Base-by-base conservation (phyloP, 805 yeast genomes). In the Kluyveromyces starmeri region DNA sequence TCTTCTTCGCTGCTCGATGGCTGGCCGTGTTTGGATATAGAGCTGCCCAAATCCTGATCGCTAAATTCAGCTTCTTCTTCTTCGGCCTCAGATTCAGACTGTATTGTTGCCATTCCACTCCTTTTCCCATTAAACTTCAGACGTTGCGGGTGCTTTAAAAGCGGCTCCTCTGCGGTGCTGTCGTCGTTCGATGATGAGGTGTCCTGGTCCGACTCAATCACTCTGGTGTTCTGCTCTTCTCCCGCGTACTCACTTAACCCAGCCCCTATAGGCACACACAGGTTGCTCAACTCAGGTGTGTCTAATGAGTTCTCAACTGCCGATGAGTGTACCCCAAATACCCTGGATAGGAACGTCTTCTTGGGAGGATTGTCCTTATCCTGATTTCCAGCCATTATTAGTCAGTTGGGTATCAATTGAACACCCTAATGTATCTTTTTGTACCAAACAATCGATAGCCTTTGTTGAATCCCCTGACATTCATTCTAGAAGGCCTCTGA, bases 151-250 rank as follows among this genome's bases (percentile, higher is more conserved):
- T 34, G 31, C 9, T 24, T 20, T 12, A 27, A 18, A 5, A 33
- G 30, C 9, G 16, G 34, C 11, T 34, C 44, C 9, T 20, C 36
- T 16, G 19, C 39, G n/a, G 14, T 32, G 18, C 20, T 28, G 3
- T 43, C 51, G 16, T 50, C 56, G 10, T 47, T 58, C 2, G 47
- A 50, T 10, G 59, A 44, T 16, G 53, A 45, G 2, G 52, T 40
- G 3, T 47, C 61, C 20, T 51, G 61, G 34, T 57, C 62, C 3
- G 62, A 57, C 34, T 57, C 60, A 16, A 59, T 57, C 9, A 55
- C 39, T 20, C 28, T 28, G 3, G 36, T 20, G 10, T 23, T 23
- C 16, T 26, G 32, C 10, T 32, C 37, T 11, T 27, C 37, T 12
- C 35, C 35, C 10, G 11, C 30, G 19, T 37, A 28, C 6, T 32